Conservation (phyloP, 257 asterid species). For the Solanum arcanum region DNA sequence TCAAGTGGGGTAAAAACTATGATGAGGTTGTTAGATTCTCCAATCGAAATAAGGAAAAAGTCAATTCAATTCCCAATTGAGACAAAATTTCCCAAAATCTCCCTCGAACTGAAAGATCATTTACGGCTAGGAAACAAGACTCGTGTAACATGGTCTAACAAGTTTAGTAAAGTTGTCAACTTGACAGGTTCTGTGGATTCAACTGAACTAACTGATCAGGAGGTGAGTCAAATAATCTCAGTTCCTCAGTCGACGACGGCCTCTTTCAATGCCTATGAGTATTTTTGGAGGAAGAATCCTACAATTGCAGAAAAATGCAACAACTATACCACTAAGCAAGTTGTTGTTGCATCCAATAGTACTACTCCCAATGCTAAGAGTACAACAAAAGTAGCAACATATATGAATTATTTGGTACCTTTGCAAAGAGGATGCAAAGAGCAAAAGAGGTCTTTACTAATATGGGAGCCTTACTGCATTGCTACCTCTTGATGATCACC, state of each 20-base stretch:
- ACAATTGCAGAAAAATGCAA: neutral
- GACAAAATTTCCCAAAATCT: neutral
- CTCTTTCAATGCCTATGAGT: neutral
- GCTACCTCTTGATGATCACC: neutral
- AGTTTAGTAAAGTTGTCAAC: neutral
- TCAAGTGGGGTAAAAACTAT: constrained; percentile 22
- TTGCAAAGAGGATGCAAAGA: neutral
- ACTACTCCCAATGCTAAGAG: neutral
- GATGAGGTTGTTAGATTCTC: constrained; percentile 1
- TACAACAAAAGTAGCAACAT: neutral
- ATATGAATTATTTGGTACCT: neutral
- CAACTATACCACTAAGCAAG: neutral
- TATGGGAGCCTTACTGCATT: constrained; percentile 1
- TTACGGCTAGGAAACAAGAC: neutral
- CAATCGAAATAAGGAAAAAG: neutral
- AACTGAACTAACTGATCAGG: neutral
- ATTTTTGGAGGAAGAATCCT: neutral
- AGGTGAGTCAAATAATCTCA: neutral
- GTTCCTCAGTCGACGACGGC: neutral
- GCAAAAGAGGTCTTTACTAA: neutral
- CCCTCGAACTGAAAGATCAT: neutral
- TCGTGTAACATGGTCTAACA: neutral
- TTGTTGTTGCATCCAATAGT: neutral
- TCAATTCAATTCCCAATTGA: neutral
- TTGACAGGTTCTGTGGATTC: neutral